phyloP scores from a whole-genome alignment of 2,329 filamentous ascomycete species.

The Venturia pyrina region DNA sequence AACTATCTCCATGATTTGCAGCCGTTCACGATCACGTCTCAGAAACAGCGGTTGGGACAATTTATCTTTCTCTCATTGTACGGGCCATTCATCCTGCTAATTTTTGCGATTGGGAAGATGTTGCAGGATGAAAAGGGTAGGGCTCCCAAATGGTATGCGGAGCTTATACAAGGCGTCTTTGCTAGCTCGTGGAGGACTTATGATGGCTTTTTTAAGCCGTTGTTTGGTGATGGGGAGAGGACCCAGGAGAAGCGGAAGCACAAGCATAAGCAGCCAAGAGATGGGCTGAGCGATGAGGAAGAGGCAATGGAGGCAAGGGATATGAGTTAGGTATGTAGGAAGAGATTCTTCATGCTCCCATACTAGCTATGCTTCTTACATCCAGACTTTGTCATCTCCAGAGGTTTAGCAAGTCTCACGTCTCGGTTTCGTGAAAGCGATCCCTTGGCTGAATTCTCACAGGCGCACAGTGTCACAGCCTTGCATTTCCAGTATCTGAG shows the following conservation, averaged over 20 bases:
- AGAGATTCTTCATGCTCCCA: too few species aligned
- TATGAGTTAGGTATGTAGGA: not conserved
- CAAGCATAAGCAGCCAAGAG: not conserved
- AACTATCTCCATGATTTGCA: conserved; percentile 59
- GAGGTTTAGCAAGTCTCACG: too few species aligned
- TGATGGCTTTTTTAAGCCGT: conserved; percentile 50
- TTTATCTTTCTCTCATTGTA: conserved; percentile 51
- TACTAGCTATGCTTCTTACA: too few species aligned
- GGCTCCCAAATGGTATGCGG: conserved; percentile 57
- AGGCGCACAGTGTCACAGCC: too few species aligned
- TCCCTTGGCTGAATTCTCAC: too few species aligned
- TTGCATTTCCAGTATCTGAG: too few species aligned
- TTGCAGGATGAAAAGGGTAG: conserved; percentile 57
- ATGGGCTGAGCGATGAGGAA: not conserved
- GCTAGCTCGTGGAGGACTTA: conserved; percentile 53
- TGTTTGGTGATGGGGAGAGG: conserved; percentile 83
- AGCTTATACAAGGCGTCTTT: conserved; percentile 43
- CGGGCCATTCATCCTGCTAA: conserved; percentile 45
- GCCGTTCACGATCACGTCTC: conserved; percentile 60
- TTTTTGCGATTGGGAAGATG: conserved; percentile 35
- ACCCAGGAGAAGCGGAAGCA: conserved; percentile 23
- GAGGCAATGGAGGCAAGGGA: not conserved
- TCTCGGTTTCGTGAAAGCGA: too few species aligned
- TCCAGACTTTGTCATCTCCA: too few species aligned
- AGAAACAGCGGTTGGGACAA: conserved; percentile 56